A percentile compares a stretch with the other conserved stretches of the same genome.
Conservation (phyloP, 2,329 filamentous ascomycete species). For the Penicillium sumatraense region DNA sequence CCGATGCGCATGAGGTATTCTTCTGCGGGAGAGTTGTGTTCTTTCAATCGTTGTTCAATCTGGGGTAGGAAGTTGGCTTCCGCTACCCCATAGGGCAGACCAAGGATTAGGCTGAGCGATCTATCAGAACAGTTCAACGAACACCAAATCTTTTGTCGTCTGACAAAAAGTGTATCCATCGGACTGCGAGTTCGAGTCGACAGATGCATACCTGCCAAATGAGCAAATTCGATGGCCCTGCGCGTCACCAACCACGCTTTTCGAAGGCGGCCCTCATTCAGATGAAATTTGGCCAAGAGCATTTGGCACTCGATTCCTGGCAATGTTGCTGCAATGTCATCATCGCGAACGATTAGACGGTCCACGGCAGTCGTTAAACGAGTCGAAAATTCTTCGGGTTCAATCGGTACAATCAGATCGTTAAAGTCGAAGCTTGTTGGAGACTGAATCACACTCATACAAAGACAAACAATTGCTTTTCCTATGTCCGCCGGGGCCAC, state of each 20-base stretch:
- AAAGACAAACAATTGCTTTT: conserved; percentile 50
- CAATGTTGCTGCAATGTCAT: conserved; percentile 55
- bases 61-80: conserved; percentile 38
- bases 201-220: conserved; percentile 56
- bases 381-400: conserved; percentile 51
- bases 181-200: conserved; percentile 34
- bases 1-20: conserved; percentile 37
- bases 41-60: conserved; percentile 26
- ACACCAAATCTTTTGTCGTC: conserved; percentile 46
- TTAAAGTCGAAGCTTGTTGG: conserved; percentile 44
- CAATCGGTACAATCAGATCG: conserved; percentile 41
- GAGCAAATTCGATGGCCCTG: conserved; percentile 56
- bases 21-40: conserved; percentile 26
- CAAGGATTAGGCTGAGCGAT: conserved; percentile 58
- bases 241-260: conserved; percentile 59
- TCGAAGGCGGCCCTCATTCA: conserved; percentile 60
- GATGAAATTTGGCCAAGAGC: conserved; percentile 57
- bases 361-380: conserved; percentile 53
- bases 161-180: conserved; percentile 30
- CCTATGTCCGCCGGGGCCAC: conserved; percentile 44
- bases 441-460: conserved; percentile 50
- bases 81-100: conserved; percentile 53
- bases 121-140: conserved; percentile 52
- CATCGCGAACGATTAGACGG: conserved; percentile 53
- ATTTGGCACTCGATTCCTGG: conserved; percentile 59